Conservation (phyloP, 805 yeast species). For the Candida suzukii region DNA sequence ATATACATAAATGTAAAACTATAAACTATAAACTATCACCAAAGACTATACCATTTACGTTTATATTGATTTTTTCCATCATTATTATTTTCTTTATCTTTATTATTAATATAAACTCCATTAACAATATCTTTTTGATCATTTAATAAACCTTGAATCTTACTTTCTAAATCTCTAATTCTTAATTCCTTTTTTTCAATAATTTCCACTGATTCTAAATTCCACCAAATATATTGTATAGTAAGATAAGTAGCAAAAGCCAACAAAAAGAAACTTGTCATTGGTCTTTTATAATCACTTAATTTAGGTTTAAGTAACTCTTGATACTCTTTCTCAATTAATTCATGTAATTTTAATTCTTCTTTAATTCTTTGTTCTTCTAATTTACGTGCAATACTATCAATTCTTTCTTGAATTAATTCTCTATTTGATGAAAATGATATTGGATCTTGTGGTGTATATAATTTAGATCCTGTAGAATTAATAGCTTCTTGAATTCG, state of each 20-base stretch:
- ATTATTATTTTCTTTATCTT: background rate
- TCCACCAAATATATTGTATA: conserved; percentile 26
- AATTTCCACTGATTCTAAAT: conserved; percentile 23
- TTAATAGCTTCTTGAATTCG: background rate
- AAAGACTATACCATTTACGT: background rate
- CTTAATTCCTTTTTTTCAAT: conserved; percentile 14
- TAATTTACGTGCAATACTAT: conserved; percentile 17
- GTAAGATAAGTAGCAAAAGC: conserved; percentile 25
- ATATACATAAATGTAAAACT: too few relatives aligned
- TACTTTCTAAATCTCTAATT: conserved; percentile 16
- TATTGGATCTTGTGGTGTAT: conserved; percentile 23
- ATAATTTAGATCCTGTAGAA: conserved; percentile 12
- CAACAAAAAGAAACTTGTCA: conserved; percentile 23
- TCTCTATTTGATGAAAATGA: conserved; percentile 20
- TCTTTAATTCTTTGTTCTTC: conserved; percentile 15
- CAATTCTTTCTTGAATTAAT: conserved; percentile 20
- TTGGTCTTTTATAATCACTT: conserved; percentile 26
- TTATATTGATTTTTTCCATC: background rate
- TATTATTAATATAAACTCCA: background rate
- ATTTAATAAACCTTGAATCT: conserved; percentile 20
- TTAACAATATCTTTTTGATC: conserved; percentile 9
- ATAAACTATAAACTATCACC: too few relatives aligned
- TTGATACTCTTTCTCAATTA: conserved; percentile 10
- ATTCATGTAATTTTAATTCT: conserved; percentile 11
- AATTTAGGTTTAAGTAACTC: conserved; percentile 20